Base-by-base conservation (phyloP, 2,329 filamentous ascomycete species). In the Neoscytalidium dimidiatum region DNA sequence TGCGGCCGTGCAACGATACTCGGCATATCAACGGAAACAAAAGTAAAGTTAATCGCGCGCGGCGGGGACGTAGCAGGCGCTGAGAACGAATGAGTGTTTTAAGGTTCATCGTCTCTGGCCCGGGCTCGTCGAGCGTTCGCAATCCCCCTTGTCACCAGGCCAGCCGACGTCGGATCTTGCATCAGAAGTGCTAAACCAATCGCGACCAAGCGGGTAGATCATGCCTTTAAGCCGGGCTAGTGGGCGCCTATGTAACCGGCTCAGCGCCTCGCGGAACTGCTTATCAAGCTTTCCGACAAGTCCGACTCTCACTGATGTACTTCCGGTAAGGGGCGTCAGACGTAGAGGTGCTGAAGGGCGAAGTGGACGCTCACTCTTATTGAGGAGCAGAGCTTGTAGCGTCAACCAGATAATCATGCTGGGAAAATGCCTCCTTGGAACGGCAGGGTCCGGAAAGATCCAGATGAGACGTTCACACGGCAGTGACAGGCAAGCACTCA, bases 161-260 rank as follows among this genome's bases (percentile, higher is more conserved):
- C 33, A 26, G 33, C 31, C 33, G 52, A 38, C 33, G 19, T 19
- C 14, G 23, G 53, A 41, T 58, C 53, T 58, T 58, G 53, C 35
- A 23, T 38, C 19, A 58, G 23, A 19, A 26, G 35, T 58, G 26
- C 53, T 44, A 58, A 19, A 58, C 53, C 17, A 29, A 58, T 58
- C 53, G 35, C 35, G 23, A 58, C 17, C 28, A 43, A 13, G 35
- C 53, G 53, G 53, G 53, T 44, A 58, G 53, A 58, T 58, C 53
- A 29, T 57, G 23, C 33, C 31, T 28, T 41, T 56, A 56, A 38
- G 33, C 52, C 52, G 26, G 52, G 33, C 21, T 41, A 58, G 53
- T 29, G 53, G 53, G 19, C 53, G 17, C 35, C 38, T 44, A 35
- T 44, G 53, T 58, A 31, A 58, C 23, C 23, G 23, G 23, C 23